Percentiles rank a stretch among this genome's conserved stretches.
phyloP scores from a whole-genome alignment of 106 monocot species.

The Phalaenopsis equestris region DNA sequence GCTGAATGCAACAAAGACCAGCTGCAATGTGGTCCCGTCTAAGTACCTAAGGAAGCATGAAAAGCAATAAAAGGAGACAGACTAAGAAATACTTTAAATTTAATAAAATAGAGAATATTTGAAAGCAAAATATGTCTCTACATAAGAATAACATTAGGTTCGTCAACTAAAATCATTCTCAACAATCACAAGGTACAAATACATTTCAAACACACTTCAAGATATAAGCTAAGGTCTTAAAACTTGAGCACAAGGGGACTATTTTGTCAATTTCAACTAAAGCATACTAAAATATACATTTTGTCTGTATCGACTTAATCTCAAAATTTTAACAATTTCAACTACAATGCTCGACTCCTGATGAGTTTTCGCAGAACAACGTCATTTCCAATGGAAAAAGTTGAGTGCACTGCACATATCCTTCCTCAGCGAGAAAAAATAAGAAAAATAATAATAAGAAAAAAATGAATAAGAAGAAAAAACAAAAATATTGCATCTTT shows the following conservation, averaged over 20 bases:
- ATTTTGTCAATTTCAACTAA: not conserved
- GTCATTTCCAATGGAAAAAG: too few relatives aligned
- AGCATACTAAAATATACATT: not conserved
- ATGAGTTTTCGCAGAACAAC: too few relatives aligned
- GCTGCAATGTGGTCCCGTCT: constrained; percentile 77
- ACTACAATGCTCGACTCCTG: not conserved
- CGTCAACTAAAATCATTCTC: not conserved
- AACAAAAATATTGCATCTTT: too few relatives aligned
- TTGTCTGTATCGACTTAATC: not conserved
- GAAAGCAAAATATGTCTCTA: not conserved
- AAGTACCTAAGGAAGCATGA: constrained; percentile 41
- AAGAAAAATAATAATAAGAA: too few relatives aligned
- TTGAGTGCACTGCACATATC: too few relatives aligned
- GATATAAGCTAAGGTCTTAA: not conserved
- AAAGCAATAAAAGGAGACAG: not conserved
- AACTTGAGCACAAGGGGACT: not conserved
- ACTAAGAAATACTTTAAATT: not conserved
- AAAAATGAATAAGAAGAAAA: too few relatives aligned
- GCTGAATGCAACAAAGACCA: constrained; percentile 87
- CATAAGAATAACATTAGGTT: not conserved
- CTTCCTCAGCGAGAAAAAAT: too few relatives aligned
- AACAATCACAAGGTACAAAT: not conserved
- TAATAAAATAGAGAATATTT: not conserved
- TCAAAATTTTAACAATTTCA: not conserved
- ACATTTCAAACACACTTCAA: not conserved